Evolutionary conservation across 1,139 yeast genomes (phyloP), one percentile per base, ranked within the genome.

Genomic region (Zygosaccharomyces sapae): DNA sequence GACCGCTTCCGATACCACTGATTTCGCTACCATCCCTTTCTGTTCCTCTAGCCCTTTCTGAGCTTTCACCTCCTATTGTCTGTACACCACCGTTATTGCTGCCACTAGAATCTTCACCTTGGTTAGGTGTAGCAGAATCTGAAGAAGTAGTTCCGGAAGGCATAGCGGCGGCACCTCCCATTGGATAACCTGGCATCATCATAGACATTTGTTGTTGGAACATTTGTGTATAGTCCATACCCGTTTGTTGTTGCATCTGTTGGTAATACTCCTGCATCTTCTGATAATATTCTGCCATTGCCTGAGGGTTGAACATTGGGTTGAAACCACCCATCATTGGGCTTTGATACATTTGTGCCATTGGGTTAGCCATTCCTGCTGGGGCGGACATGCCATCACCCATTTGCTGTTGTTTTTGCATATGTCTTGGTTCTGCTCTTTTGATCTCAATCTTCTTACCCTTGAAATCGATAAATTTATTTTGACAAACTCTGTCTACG

Each of bases 381-480:
- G 46, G 41, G 31, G 47, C 45, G 18, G 36, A 44, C 18, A 44
- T 40, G 27, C 47, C 40, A 34, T 38, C 38, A 25, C 47, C 49
- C 33, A 48, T 45, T 13, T 73, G 55, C 52, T 66, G 65, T 55
- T 70, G 70, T 54, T 73, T 74, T 62, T 77, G 83, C 52, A 70
- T 68, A 69, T 75, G 82, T 67, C 97, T 79, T 54, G 97, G 97
- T 66, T 90, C 97, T n/a, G 99, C 99, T 60, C 96, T 80, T 70
- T 92, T 92, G 51, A 92, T 96, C 69, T 92, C 98, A 80, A 92
- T 88, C 41, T 88, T 81, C 67, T 85, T 87, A 44, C 95, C 96
- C 65, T 89, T 89, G 56, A 89, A 81, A 49, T 84, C 81, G 54
- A 89, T 77, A 63, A 81, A 87, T 69, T 86, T 86, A 66, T 84